phyloP scores from a whole-genome alignment of 495 filamentous ascomycete species.

The Trichoderma virens region DNA sequence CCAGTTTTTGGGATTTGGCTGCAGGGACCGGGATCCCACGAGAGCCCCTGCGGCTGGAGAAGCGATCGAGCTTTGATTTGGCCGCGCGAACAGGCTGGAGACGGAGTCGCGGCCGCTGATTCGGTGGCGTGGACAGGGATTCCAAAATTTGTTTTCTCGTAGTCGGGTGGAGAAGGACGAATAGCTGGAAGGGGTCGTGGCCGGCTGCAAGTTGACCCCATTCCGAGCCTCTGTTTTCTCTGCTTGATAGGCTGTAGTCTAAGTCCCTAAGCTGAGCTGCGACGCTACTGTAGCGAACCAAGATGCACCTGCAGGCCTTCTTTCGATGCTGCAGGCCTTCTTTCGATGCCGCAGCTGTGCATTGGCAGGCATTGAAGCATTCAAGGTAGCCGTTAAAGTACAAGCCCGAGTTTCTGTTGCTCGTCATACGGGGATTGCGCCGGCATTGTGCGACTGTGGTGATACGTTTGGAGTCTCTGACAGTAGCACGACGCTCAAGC shows the following conservation, averaged over 20 bases:
- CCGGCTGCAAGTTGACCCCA: not conserved
- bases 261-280: no score
- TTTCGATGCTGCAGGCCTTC: no score
- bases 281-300: no score
- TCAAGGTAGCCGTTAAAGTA: no score
- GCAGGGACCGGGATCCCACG: not conserved
- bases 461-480: not conserved
- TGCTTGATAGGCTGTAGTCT: no score
- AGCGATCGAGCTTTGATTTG: slow-evolving; percentile 1
- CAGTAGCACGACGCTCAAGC: not conserved
- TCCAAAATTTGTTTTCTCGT: not conserved
- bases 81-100: not conserved
- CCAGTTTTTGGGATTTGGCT: not conserved
- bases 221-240: not conserved
- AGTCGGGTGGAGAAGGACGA: not conserved
- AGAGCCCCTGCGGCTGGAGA: not conserved
- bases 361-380: no score
- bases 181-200: not conserved
- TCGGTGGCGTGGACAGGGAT: not conserved
- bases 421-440: no score
- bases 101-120: not conserved
- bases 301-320: no score
- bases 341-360: no score
- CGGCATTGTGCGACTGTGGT: not conserved
- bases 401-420: no score